A percentile compares a stretch with the other conserved stretches of the same genome.
These are phyloP conservation scores for Nakataea oryzae DNA, from an alignment of 2,329 filamentous ascomycete species.

Conservation along the genomic window DNA sequence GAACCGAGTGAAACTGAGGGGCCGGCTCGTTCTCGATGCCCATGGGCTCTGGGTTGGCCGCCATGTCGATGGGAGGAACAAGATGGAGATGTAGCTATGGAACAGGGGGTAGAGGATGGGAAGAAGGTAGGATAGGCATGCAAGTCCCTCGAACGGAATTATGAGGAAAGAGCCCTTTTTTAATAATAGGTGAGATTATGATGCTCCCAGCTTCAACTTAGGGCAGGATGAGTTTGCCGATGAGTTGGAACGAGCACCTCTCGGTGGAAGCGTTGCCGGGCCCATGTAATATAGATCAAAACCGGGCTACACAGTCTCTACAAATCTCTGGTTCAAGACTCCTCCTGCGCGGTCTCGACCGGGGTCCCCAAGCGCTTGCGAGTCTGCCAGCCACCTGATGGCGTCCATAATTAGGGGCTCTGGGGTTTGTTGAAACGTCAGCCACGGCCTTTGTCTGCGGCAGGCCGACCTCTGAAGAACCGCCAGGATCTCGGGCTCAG, in stretches of 20 bases:
- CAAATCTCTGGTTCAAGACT: not conserved
- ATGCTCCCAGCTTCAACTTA: not conserved
- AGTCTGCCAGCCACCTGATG: not conserved
- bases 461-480: too few species aligned
- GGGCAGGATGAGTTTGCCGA: not conserved
- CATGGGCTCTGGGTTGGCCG: not conserved
- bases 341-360: too few species aligned
- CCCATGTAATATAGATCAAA: not conserved
- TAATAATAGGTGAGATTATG: not conserved
- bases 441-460: not conserved
- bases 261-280: not conserved
- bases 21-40: not conserved
- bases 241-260: not conserved
- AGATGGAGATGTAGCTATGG: too few species aligned
- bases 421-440: not conserved
- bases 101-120: not conserved
- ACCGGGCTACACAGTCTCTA: not conserved
- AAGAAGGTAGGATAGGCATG: not conserved
- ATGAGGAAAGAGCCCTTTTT: not conserved
- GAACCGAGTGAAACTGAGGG: not conserved
- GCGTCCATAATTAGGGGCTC: not conserved
- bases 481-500: not conserved
- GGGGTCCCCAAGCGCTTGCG: not conserved
- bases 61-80: not conserved
- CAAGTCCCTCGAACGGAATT: not conserved